Base-by-base conservation (phyloP, 2,329 filamentous ascomycete genomes). In the Fusarium fracticaudum region DNA sequence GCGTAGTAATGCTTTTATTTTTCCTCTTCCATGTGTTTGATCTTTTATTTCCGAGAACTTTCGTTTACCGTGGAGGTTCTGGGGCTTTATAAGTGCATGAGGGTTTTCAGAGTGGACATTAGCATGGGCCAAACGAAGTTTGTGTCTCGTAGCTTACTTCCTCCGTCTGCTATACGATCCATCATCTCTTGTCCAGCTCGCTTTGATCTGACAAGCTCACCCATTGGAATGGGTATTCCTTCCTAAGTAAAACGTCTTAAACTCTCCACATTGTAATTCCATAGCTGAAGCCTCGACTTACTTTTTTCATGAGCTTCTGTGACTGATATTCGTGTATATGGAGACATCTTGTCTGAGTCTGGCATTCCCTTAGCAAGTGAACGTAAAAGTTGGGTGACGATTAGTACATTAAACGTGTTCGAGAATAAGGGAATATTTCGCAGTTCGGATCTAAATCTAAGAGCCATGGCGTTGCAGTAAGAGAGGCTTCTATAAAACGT, bases 201-300 rank as follows among this genome's bases (percentile, higher is more conserved):
- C 17, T n/a, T 26, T 50, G 55, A n/a, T 6, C 14, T 29, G 10
- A 59, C 15, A 12, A 37, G n/a, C 4, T 13, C 20, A 10, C 55
- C 55, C 11, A 22, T 26, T 8, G 79, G 79, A 5, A 81, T 72
- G 0, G 74, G 64, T 9, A 81, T 66, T 4, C 77, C 76, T 8
- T 72, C 67, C 82, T 83, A 20, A 3, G 5, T 22, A 1, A 29
- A n/a, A 29, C 7, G 26, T 9, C 18, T 53, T 71, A 4, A 70
- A 40, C 24, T 24, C 5, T 5, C n/a, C 14, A 6, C 17, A 22
- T 5, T 15, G 8, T 8, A 6, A 12, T 10, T 2, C 2, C 6
- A 13, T 6, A 20, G 7, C 14, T 29, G 20, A 22, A 15, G 7
- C 3, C 8, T 29, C 5, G 5, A 20, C 29, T 12, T 10, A 70